Evolutionary conservation across 371 early-diverging fungal species (phyloP), one percentile per base, ranked within the genome.

Genomic region (Nematocida sp.): DNA sequence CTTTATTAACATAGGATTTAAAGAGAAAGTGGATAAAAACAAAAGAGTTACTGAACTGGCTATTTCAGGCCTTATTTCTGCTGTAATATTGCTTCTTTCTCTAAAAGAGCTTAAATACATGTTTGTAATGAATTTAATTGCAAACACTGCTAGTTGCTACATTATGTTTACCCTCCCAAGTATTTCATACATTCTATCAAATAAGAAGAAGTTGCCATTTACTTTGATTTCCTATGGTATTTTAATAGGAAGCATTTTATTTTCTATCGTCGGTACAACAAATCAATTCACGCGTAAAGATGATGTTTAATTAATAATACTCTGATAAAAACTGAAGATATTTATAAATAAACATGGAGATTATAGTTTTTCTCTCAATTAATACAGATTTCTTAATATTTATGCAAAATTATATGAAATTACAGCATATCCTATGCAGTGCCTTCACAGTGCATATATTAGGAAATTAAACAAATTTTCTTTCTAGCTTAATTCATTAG

Each of bases 121-220:
- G 2, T 78, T 66, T 70, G 80, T 78, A 23, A 78, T 78, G 69
- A 55, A 4, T 3, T 27, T 78, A 13, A 78, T 78, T 39, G 69
- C 56, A 50, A 60, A 45, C 50, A 78, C 80, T 0, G 80, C 80
- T 23, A 67, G 76, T 23, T 78, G 80, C 71, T 67, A 66, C 6
- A 78, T 78, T 44, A 78, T 67, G 66, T 78, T 54, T 44, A 2
- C 47, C 0, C 71, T 78, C 25, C 80, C 80, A 13, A 67, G 80
- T 61, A 70, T 78, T 39, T 11, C 80, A 45, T 78, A 78, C 25
- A 23, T 78, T 23, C 4, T 45, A 6, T 70, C 67, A 4, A n/a
- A 23, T 9, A 78, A 78, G 61, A 78, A 69, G 44, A 70, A 23
- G 4, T 4, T 46, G 15, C 42, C 58, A 4, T 58, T 78, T 46